phyloP scores from a whole-genome alignment of 169 alveolate species.

The Plasmodium ovale region DNA sequence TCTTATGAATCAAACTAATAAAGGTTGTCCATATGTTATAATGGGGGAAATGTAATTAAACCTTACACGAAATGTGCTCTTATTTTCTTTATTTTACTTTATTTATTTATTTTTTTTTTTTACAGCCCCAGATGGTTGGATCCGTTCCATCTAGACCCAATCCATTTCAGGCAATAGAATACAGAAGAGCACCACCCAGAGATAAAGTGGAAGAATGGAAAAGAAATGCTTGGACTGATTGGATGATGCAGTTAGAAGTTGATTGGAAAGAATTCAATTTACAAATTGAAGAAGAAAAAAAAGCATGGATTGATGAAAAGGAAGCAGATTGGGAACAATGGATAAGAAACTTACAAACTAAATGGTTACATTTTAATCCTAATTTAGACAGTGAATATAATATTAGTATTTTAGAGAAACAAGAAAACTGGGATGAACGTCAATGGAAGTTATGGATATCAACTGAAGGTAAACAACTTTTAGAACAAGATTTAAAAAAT shows the following conservation, averaged over 20 bases:
- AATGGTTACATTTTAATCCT: conserved; percentile 29
- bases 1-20: too few species aligned
- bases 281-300: conserved; percentile 5
- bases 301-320: conserved; percentile 31
- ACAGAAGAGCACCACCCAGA: background rate
- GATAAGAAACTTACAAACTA: background rate
- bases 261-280: background rate
- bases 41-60: too few species aligned
- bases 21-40: too few species aligned
- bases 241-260: conserved; percentile 5
- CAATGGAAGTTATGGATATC: conserved; percentile 42
- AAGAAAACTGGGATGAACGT: conserved; percentile 22
- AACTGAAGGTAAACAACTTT: conserved; percentile 32
- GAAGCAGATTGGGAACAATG: conserved; percentile 8
- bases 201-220: conserved; percentile 32
- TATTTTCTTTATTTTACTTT: too few species aligned
- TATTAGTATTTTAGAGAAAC: background rate
- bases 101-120: too few species aligned
- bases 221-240: background rate
- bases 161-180: too few species aligned
- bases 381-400: conserved; percentile 16
- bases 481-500: conserved; percentile 16
- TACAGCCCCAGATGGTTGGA: too few species aligned
- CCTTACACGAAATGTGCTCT: too few species aligned
- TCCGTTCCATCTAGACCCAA: too few species aligned